Conservation (phyloP, 2,329 filamentous ascomycete genomes). For the Aspergillus luchuensis region DNA sequence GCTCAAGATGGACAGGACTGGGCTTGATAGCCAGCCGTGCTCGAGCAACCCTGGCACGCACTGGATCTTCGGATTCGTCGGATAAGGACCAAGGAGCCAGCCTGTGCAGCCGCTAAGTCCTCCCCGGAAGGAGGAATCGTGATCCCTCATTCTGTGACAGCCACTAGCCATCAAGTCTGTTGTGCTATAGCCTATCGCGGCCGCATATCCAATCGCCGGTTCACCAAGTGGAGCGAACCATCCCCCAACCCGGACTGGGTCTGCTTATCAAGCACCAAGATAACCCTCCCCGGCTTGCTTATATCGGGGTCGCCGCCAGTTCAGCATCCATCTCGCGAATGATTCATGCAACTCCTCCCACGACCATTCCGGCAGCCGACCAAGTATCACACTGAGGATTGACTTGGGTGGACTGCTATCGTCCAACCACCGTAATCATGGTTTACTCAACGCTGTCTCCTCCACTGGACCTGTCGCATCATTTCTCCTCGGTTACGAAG, state of each 20-base stretch:
- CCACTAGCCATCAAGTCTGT: background rate
- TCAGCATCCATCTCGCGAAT: too few species aligned
- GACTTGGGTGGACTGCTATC: background rate
- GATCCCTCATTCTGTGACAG: background rate
- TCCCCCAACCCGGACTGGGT: background rate
- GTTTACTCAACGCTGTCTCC: conserved; percentile 10
- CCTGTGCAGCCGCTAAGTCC: background rate
- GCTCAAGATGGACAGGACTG: background rate
- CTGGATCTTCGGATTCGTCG: conserved; percentile 3
- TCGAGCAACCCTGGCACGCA: background rate
- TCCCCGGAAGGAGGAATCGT: background rate
- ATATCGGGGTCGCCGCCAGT: background rate
- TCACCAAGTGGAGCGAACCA: background rate
- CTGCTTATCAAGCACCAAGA: conserved; percentile 10
- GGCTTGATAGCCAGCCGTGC: background rate
- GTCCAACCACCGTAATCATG: background rate
- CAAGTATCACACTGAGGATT: background rate
- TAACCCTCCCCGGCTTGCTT: conserved; percentile 1
- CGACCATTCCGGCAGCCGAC: background rate
- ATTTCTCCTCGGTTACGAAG: conserved; percentile 71
- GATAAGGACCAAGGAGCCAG: conserved; percentile 1
- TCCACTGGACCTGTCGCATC: conserved; percentile 77
- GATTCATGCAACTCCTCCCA: background rate
- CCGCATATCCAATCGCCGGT: background rate
- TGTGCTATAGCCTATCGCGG: background rate